Percentiles rank a stretch among this genome's conserved stretches.
Conservation (phyloP, 2,329 filamentous ascomycete species). For the Amauroascus niger region DNA sequence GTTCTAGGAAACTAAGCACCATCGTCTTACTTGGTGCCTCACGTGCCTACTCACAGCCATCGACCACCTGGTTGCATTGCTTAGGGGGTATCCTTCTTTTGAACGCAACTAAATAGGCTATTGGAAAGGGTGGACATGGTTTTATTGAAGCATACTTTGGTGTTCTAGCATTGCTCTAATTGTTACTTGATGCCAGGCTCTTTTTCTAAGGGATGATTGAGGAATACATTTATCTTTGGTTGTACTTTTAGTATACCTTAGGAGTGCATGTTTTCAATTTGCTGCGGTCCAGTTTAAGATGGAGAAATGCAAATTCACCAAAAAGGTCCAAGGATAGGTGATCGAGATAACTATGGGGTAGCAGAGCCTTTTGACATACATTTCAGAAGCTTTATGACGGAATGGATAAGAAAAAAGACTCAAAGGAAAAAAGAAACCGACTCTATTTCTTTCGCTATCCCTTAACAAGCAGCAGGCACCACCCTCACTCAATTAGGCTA, state of each 20-base stretch:
- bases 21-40: not conserved
- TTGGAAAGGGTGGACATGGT: not conserved
- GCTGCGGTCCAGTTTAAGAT: not conserved
- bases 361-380: too few relatives aligned
- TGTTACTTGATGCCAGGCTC: too few relatives aligned
- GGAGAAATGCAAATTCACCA: not conserved
- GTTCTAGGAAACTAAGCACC: not conserved
- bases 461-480: not conserved
- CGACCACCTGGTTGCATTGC: not conserved
- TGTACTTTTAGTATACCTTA: too few relatives aligned
- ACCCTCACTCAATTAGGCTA: slow-evolving; percentile 1
- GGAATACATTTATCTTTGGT: too few relatives aligned
- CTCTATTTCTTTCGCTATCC: not conserved
- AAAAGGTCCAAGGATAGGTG: not conserved
- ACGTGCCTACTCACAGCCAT: not conserved
- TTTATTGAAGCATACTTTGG: not conserved
- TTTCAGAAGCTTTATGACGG: too few relatives aligned
- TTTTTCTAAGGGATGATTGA: too few relatives aligned
- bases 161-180: not conserved
- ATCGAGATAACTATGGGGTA: too few relatives aligned
- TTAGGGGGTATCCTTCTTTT: not conserved
- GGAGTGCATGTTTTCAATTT: too few relatives aligned
- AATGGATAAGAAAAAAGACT: not conserved
- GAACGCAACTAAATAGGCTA: not conserved
- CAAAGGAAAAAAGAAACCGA: not conserved